Percentiles rank a stretch among this genome's conserved stretches.
Evolutionary conservation across 2,329 filamentous ascomycete genomes (phyloP).

Genomic region (Lasiodiplodia sp.): DNA sequence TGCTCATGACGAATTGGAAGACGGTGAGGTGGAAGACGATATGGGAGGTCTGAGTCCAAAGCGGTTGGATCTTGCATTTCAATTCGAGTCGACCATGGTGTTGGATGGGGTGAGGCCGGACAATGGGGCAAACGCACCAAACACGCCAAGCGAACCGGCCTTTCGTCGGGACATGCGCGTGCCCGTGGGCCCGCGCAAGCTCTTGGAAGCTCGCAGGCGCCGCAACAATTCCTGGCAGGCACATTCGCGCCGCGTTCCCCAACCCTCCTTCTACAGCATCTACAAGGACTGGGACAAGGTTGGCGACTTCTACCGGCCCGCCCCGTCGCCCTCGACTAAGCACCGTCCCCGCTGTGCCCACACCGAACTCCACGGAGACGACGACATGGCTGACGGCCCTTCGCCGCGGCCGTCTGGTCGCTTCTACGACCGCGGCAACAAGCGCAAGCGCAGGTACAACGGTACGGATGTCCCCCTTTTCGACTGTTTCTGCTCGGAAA

Average conservation of each 20-base stretch:
- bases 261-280: background rate
- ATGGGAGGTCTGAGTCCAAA: background rate
- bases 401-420: conserved; percentile 35
- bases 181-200: conserved; percentile 26
- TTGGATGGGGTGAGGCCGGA: background rate
- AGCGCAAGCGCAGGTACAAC: conserved; percentile 80
- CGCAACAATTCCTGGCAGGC: conserved; percentile 10
- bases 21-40: background rate
- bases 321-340: background rate
- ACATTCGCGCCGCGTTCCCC: background rate
- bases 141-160: conserved; percentile 3
- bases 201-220: conserved; percentile 26
- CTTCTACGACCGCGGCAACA: conserved; percentile 48
- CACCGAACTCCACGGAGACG: conserved; percentile 7
- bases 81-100: conserved; percentile 26
- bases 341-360: background rate
- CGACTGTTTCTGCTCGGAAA: background rate
- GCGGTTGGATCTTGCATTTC: conserved; percentile 18
- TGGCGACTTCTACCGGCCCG: conserved; percentile 24
- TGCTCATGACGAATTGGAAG: background rate
- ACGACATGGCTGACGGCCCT: conserved; percentile 22
- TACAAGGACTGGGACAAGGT: conserved; percentile 21
- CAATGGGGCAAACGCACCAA: conserved; percentile 6
- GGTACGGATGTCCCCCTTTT: conserved; percentile 61
- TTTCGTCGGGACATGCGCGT: conserved; percentile 10